phyloP scores from a whole-genome alignment of 1,284 basidiomycete genomes.

The Cryptococcus sp. region DNA sequence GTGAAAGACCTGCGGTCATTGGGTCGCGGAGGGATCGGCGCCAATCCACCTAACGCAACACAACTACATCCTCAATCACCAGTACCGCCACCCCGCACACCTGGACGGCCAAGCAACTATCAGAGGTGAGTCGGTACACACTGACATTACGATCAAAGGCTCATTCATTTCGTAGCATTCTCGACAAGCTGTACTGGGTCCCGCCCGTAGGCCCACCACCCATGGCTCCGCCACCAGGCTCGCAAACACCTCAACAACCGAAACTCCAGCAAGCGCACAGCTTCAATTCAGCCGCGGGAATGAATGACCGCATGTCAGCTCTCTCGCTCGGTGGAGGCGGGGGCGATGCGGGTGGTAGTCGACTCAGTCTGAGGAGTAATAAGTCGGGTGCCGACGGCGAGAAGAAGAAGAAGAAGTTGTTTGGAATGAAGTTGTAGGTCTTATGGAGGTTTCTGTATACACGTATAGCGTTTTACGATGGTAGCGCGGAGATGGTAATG shows the following conservation, averaged over 20 bases:
- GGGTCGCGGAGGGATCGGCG: conserved; percentile 71
- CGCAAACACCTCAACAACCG: conserved; percentile 17
- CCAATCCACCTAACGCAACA: conserved; percentile 70
- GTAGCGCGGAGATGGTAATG: no score
- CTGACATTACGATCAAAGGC: neutral
- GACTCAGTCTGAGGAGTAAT: conserved; percentile 44
- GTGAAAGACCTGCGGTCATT: conserved; percentile 82
- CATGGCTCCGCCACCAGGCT: conserved; percentile 38
- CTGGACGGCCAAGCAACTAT: conserved; percentile 70
- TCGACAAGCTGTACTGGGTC: conserved; percentile 52
- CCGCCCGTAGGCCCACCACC: conserved; percentile 50
- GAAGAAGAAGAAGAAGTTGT: conserved; percentile 77
- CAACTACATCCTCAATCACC: conserved; percentile 52
- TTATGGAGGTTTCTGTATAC: no score
- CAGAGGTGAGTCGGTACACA: conserved; percentile 60
- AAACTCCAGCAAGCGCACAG: conserved; percentile 19
- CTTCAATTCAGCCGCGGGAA: conserved; percentile 16
- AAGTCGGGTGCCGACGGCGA: conserved; percentile 59
- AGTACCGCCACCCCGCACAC: conserved; percentile 58
- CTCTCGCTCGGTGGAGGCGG: conserved; percentile 23
- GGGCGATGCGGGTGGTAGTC: conserved; percentile 16
- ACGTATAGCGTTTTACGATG: no score
- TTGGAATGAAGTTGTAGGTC: conserved; percentile 55
- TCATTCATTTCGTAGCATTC: conserved; percentile 30
- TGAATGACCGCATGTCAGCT: conserved; percentile 26